A percentile compares a stretch with the other conserved stretches of the same genome.
phyloP scores from a whole-genome alignment of 2,329 filamentous ascomycete genomes.

The Aquanectria penicillioides region DNA sequence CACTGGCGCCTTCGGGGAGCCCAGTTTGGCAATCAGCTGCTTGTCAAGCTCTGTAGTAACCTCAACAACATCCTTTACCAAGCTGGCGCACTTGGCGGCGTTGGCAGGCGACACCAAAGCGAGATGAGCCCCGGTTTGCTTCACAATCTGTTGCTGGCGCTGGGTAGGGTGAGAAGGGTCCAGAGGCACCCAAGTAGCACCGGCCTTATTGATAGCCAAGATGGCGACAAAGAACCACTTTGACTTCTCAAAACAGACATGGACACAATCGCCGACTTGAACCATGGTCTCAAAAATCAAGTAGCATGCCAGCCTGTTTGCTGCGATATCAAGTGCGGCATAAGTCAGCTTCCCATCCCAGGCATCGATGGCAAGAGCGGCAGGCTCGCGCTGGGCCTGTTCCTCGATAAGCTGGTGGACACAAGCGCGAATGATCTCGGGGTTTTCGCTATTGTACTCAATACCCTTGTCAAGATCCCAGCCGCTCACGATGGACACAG shows the following conservation, averaged over 20 bases:
- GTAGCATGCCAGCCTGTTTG: neutral
- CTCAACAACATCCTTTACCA: too few relatives aligned
- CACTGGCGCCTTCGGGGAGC: too few relatives aligned
- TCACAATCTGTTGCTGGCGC: constrained; percentile 6
- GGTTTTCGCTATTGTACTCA: neutral
- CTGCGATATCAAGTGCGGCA: neutral
- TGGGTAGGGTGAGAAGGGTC: constrained; percentile 31
- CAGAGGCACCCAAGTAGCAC: constrained; percentile 34
- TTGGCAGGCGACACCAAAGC: constrained; percentile 11
- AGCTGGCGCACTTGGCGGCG: too few relatives aligned
- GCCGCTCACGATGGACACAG: neutral
- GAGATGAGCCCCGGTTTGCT: constrained; percentile 15
- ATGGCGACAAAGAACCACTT: constrained; percentile 35
- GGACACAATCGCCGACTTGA: constrained; percentile 13
- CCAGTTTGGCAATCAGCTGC: too few relatives aligned
- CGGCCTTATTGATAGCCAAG: constrained; percentile 37
- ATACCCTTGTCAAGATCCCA: neutral
- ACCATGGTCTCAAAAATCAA: constrained; percentile 24
- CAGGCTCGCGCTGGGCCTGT: neutral
- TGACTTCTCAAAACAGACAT: constrained; percentile 38
- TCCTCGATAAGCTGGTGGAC: constrained; percentile 14
- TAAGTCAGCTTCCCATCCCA: constrained; percentile 36
- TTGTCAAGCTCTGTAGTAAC: too few relatives aligned
- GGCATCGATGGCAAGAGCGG: constrained; percentile 14
- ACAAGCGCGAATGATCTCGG: constrained; percentile 5